Evolutionary conservation across 768 basidiomycete genomes (phyloP).

Genomic region (Paxillus rubicundulus): DNA sequence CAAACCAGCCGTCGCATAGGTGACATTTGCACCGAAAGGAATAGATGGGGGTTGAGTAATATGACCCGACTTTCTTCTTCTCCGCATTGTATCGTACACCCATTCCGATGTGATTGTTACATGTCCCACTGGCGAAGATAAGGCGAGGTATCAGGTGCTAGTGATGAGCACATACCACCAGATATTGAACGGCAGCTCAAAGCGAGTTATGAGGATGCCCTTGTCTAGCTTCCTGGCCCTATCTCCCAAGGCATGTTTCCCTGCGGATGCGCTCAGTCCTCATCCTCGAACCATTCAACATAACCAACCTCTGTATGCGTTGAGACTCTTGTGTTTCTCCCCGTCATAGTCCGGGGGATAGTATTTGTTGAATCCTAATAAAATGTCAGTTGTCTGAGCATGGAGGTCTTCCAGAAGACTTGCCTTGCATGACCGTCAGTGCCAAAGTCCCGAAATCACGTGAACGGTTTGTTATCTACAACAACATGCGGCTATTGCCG

Average conservation of each 20-base stretch:
- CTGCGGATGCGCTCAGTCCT: conserved; percentile 35
- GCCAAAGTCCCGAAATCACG: conserved; percentile 2
- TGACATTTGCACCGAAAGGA: conserved; percentile 98
- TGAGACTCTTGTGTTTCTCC: conserved; percentile 68
- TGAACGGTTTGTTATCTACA: conserved; percentile 6
- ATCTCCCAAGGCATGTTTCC: conserved; percentile 92
- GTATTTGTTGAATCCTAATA: conserved; percentile 71
- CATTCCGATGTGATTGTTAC: conserved; percentile 96
- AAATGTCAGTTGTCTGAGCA: conserved; percentile 6
- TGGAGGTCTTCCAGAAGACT: conserved; percentile 9
- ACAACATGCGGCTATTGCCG: conserved; percentile 16
- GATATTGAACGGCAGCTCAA: conserved; percentile 95
- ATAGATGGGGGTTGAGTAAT: conserved; percentile 92
- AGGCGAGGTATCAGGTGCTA: background rate
- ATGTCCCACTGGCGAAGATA: conserved; percentile 64
- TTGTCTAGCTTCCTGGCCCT: conserved; percentile 94
- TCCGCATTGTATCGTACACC: conserved; percentile 99
- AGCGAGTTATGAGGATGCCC: conserved; percentile 92
- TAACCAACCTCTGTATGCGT: conserved; percentile 61
- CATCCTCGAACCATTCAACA: background rate
- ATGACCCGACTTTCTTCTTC: conserved; percentile 94
- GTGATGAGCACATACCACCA: conserved; percentile 69
- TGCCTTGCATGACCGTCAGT: conserved; percentile 41
- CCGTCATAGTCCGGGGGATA: conserved; percentile 77
- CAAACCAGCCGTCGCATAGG: conserved; percentile 94